These are phyloP conservation scores for Ganoderma resinaceum DNA, from an alignment of 1,284 basidiomycete species.

Conservation along the genomic window DNA sequence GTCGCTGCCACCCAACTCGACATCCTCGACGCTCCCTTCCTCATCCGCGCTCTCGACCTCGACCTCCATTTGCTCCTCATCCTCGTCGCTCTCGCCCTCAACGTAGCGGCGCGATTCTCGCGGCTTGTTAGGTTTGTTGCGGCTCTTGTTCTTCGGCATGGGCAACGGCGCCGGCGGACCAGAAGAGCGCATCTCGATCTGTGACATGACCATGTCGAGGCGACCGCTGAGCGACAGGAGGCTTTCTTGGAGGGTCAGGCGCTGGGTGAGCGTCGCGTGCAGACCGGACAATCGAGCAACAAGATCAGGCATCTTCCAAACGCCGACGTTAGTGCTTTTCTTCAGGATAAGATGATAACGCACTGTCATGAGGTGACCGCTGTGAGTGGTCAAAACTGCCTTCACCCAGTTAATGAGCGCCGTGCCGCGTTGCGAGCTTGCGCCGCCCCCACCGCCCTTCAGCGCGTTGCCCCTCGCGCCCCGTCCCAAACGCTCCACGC, in stretches of 20 bases:
- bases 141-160: constrained; percentile 45
- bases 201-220: constrained; percentile 92
- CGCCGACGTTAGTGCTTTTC: constrained; percentile 1
- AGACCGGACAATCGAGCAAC: constrained; percentile 85
- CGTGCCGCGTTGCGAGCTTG: constrained; percentile 87
- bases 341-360: constrained; percentile 40
- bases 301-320: constrained; percentile 81
- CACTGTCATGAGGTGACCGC: constrained; percentile 94
- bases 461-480: constrained; percentile 76
- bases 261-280: constrained; percentile 83
- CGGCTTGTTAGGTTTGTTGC: constrained; percentile 36
- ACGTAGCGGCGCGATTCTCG: constrained; percentile 65
- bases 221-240: constrained; percentile 88
- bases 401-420: constrained; percentile 91
- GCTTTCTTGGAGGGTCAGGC: constrained; percentile 86
- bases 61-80: constrained; percentile 62
- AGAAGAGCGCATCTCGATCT: constrained; percentile 87
- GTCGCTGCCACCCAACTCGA: constrained; percentile 75
- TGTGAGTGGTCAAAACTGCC: constrained; percentile 87
- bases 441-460: constrained; percentile 83
- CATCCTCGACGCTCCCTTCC: constrained; percentile 74
- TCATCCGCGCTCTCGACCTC: constrained; percentile 70
- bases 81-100: constrained; percentile 78
- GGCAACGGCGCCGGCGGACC: constrained; percentile 62
- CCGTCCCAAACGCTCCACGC: constrained; percentile 88